Conservation (phyloP, 1,139 yeast species). For the Pichia sp. region DNA sequence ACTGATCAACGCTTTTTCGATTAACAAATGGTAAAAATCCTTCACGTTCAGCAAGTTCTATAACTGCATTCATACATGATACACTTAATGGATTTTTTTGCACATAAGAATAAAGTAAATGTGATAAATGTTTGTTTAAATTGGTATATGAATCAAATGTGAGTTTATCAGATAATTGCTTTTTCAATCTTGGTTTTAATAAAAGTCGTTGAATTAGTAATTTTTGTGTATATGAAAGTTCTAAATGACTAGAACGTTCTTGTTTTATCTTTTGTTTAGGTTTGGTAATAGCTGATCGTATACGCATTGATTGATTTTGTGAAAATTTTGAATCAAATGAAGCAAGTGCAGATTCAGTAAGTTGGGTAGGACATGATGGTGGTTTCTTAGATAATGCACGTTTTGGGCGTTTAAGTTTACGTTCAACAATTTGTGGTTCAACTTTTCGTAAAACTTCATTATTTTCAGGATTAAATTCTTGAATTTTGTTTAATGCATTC, state of each 20-base stretch:
- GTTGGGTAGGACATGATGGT: background rate
- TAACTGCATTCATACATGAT: constrained; percentile 12
- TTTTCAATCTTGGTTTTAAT: constrained; percentile 23
- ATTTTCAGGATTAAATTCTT: background rate
- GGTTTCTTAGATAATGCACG: constrained; percentile 1
- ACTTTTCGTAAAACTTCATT: background rate
- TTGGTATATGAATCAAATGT: constrained; percentile 22
- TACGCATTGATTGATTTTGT: background rate
- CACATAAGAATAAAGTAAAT: constrained; percentile 22
- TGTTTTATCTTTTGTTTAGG: background rate
- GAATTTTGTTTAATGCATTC: constrained; percentile 13
- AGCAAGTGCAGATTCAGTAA: constrained; percentile 23
- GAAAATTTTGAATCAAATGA: constrained; percentile 13
- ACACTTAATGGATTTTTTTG: constrained; percentile 7
- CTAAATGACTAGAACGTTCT: background rate
- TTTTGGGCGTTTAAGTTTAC: constrained; percentile 10
- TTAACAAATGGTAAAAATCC: constrained; percentile 11
- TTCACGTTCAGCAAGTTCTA: constrained; percentile 19
- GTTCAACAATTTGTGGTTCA: background rate
- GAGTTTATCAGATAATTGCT: constrained; percentile 12
- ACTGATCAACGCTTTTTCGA: constrained; percentile 13
- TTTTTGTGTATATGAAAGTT: constrained; percentile 22
- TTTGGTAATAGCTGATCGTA: background rate
- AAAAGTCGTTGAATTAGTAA: constrained; percentile 28
- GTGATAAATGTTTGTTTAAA: constrained; percentile 27